Conservation (phyloP, 768 basidiomycete genomes). For the Ramaria sp. region DNA sequence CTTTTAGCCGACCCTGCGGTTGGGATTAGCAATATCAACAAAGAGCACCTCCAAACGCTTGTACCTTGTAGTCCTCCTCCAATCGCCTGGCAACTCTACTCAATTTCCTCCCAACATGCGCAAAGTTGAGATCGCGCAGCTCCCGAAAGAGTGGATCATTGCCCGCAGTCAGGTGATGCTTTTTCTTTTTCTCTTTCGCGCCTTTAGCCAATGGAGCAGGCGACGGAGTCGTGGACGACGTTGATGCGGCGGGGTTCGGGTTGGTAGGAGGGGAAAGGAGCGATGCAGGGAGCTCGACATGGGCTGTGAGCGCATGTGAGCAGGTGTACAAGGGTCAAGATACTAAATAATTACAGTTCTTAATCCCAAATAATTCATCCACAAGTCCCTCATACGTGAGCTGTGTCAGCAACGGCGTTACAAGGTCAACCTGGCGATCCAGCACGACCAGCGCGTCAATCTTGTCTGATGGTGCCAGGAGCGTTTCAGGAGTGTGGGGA, state of each 20-base stretch:
- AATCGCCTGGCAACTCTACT: slow-evolving; percentile 74
- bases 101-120: slow-evolving; percentile 72
- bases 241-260: slow-evolving; percentile 21
- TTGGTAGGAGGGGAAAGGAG: slow-evolving; percentile 48
- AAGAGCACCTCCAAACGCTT: slow-evolving; percentile 3
- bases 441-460: slow-evolving; percentile 84
- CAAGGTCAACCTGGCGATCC: slow-evolving; percentile 88
- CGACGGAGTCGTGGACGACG: slow-evolving; percentile 4
- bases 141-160: slow-evolving; percentile 78
- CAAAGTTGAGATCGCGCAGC: slow-evolving; percentile 86
- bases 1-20: slow-evolving; percentile 64
- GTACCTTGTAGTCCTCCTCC: slow-evolving; percentile 87
- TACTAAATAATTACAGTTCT: slow-evolving; percentile 55
- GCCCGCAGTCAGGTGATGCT: slow-evolving; percentile 68
- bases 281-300: slow-evolving; percentile 70
- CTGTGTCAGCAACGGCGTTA: slow-evolving; percentile 91
- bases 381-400: slow-evolving; percentile 94
- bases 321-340: neutral
- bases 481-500: slow-evolving; percentile 27
- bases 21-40: slow-evolving; percentile 3
- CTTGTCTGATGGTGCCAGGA: slow-evolving; percentile 40
- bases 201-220: neutral
- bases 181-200: slow-evolving; percentile 75
- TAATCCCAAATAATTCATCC: slow-evolving; percentile 85
- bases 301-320: slow-evolving; percentile 33